phyloP scores from a whole-genome alignment of 306 rosid species.

The Vigna trinervia region DNA sequence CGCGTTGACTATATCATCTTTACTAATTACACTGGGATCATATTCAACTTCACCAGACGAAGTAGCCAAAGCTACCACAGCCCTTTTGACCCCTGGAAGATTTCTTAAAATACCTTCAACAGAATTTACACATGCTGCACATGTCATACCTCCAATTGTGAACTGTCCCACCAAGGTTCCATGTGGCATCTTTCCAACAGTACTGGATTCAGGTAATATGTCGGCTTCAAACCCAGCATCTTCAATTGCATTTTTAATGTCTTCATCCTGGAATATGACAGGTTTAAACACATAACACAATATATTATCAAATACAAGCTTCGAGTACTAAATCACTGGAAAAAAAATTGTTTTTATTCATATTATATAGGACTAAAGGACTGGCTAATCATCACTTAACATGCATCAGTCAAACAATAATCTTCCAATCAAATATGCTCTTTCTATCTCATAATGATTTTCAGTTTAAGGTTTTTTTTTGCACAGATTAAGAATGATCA shows the following conservation, averaged over 20 bases:
- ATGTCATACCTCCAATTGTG: conserved; percentile 96
- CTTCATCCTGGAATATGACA: conserved; percentile 70
- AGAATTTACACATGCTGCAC: conserved; percentile 98
- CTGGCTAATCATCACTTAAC: neutral
- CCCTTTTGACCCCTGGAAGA: conserved; percentile 86
- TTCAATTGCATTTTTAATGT: conserved; percentile 86
- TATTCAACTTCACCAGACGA: conserved; percentile 94
- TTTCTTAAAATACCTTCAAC: conserved; percentile 85
- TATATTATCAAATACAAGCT: conserved; percentile 34
- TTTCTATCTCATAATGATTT: no score
- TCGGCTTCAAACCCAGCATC: conserved; percentile 99
- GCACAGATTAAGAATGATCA: no score
- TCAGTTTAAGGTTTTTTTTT: no score
- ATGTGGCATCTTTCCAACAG: conserved; percentile 59
- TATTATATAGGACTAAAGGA: neutral
- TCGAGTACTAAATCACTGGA: conserved; percentile 13
- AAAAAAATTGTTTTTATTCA: conserved; percentile 13
- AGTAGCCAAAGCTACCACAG: conserved; percentile 94
- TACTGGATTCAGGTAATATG: conserved; percentile 75
- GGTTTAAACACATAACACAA: conserved; percentile 40
- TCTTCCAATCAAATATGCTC: conserved; percentile 25
- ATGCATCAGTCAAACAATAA: conserved; percentile 2
- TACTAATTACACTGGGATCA: conserved; percentile 69
- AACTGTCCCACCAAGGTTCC: conserved; percentile 85
- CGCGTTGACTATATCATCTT: conserved; percentile 86